phyloP scores from a whole-genome alignment of 352 stramenopile species.

The Halophytophthora batemanensis region DNA sequence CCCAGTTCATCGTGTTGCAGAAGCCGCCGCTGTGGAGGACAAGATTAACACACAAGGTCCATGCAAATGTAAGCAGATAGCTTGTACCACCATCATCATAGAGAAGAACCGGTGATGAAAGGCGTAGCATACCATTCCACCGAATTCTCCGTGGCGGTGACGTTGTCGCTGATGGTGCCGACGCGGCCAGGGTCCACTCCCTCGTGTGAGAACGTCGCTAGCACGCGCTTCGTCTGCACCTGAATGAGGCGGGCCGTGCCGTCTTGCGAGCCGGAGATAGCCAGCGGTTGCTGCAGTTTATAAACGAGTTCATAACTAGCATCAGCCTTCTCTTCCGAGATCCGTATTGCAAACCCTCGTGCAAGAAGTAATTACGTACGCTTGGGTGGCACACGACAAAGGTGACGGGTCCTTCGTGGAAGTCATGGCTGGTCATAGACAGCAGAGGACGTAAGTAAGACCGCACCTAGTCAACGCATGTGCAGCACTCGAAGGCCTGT shows the following conservation, averaged over 20 bases:
- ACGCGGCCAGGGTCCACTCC: constrained; percentile 39
- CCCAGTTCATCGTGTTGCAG: constrained; percentile 93
- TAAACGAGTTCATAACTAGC: neutral
- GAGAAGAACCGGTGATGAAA: no score
- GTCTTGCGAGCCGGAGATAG: constrained; percentile 93
- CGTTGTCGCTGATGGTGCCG: constrained; percentile 48
- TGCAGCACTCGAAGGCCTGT: neutral
- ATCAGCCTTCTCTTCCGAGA: neutral
- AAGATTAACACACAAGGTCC: constrained; percentile 2
- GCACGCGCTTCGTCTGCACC: constrained; percentile 91
- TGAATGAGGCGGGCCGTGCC: constrained; percentile 92
- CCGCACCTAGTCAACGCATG: neutral
- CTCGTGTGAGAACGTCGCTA: constrained; percentile 86
- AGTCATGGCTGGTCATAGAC: constrained; percentile 52
- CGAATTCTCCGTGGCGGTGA: constrained; percentile 68
- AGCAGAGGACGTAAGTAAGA: neutral
- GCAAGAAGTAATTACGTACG: constrained; percentile 33
- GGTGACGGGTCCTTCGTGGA: constrained; percentile 88
- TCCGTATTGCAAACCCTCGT: neutral
- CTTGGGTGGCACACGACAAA: constrained; percentile 88
- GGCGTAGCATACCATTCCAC: constrained; percentile 69
- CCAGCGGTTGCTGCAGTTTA: constrained; percentile 78
- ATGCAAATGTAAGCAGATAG: neutral
- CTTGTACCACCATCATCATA: no score
- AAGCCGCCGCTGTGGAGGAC: constrained; percentile 85